Evolutionary conservation across 345 rosid genomes (phyloP).

Genomic region (Camelina sativa): DNA sequence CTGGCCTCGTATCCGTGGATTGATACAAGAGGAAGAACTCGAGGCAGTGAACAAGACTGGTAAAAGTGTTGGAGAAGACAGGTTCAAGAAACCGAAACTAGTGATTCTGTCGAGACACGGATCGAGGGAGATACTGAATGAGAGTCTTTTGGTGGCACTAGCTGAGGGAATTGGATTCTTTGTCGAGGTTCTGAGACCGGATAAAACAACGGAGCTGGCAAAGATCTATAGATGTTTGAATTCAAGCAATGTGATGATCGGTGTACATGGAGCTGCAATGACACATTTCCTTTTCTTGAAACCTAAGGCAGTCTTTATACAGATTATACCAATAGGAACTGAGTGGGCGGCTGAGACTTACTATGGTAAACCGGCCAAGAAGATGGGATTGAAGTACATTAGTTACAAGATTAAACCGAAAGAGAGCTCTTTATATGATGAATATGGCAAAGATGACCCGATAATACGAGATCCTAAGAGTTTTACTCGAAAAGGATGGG

Average conservation of each 20-base stretch:
- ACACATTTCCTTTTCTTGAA: conserved; percentile 80
- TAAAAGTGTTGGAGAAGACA: not conserved
- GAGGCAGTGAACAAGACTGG: conserved; percentile 15
- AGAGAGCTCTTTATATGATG: conserved; percentile 70
- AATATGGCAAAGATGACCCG: conserved; percentile 58
- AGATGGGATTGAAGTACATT: conserved; percentile 65
- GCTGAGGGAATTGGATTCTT: conserved; percentile 63
- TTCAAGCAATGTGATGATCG: conserved; percentile 73
- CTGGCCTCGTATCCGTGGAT: conserved; percentile 56
- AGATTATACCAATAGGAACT: conserved; percentile 80
- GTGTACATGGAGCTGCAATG: conserved; percentile 93
- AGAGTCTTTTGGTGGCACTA: conserved; percentile 54
- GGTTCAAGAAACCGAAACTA: conserved; percentile 56
- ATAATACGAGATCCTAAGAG: conserved; percentile 62
- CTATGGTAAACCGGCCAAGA: conserved; percentile 73
- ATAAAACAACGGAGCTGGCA: conserved; percentile 62
- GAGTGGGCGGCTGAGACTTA: conserved; percentile 83
- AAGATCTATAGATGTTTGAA: conserved; percentile 62
- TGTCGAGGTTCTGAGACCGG: conserved; percentile 66
- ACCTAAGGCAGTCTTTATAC: conserved; percentile 69
- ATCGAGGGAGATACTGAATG: conserved; percentile 63
- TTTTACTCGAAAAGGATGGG: conserved; percentile 69
- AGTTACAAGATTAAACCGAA: conserved; percentile 60
- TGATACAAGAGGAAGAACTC: conserved; percentile 50
- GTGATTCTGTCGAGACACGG: conserved; percentile 64